These are phyloP conservation scores for Paramecium caudatum DNA, from an alignment of 73 alveolate genomes.

Conservation along the genomic window DNA sequence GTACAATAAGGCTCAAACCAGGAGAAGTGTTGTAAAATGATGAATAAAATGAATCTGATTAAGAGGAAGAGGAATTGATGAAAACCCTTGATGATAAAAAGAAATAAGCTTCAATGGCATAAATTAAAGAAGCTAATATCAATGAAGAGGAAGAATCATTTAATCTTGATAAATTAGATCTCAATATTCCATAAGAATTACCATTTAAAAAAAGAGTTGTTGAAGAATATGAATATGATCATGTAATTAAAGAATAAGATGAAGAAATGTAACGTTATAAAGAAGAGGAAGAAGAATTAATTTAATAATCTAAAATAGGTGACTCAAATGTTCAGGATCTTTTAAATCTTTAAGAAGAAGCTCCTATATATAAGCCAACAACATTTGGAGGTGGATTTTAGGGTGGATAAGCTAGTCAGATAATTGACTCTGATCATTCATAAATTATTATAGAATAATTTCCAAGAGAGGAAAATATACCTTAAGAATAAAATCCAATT, in stretches of 20 bases:
- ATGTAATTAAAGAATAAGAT: not conserved
- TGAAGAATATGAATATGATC: slow-evolving; percentile 19
- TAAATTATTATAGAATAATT: not conserved
- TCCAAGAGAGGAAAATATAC: not conserved
- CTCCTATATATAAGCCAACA: slow-evolving; percentile 6
- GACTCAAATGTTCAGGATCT: slow-evolving; percentile 13
- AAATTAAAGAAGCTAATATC: slow-evolving; percentile 42
- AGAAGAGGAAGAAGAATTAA: slow-evolving; percentile 20
- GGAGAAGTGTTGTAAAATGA: slow-evolving; percentile 26
- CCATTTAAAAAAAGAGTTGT: slow-evolving; percentile 53
- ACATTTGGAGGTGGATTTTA: slow-evolving; percentile 55
- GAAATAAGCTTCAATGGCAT: not conserved
- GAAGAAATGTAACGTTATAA: not conserved
- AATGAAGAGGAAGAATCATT: slow-evolving; percentile 47
- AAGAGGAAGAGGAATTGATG: slow-evolving; percentile 55
- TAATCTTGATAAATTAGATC: slow-evolving; percentile 44
- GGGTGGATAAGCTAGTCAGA: not conserved
- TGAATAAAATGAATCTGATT: slow-evolving; percentile 64
- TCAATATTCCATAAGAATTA: slow-evolving; percentile 56
- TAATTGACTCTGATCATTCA: not conserved
- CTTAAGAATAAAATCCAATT: not conserved
- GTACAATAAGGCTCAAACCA: not conserved
- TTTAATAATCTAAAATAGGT: slow-evolving; percentile 7
- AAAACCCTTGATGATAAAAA: not conserved
- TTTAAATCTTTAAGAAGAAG: not conserved